Base-by-base conservation (phyloP, 2,329 filamentous ascomycete genomes). In the Aureobasidium lini region DNA sequence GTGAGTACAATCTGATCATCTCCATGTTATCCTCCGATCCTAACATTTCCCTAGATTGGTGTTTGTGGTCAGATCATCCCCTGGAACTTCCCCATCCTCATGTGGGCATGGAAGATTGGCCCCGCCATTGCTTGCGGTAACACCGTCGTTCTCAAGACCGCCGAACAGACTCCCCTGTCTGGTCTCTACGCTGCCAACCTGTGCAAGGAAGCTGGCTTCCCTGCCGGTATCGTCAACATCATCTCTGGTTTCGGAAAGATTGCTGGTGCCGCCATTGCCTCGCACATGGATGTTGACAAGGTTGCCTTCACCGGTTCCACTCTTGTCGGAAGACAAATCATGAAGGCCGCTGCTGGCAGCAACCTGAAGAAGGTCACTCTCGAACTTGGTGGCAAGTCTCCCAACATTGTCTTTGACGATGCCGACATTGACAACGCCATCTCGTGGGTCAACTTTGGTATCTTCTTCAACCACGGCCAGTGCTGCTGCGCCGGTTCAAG, bases 31-130 rank as follows among this genome's bases (percentile, higher is more conserved):
- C 7, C 6, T 10, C 10, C 2, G n/a, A 56, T 6, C 7, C n/a
- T 46, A 6, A 9, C 40, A 29, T 64, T n/a, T 11, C 7, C 13
- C 6, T 52, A 82, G 80, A 78, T 88, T 64, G 88, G 88, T 73
- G 87, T 91, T 61, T 91, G 89, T 73, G 90, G 86, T 69, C 89
- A 94, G 74, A 92, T 93, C 70, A 93, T 94, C 68, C 89, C 89
- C 63, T 92, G 89, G 89, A 93, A 93, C 79, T 93, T 90, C 77
- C 89, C 89, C 7, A 77, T 93, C 47, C 82, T 89, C 70, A 92
- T 92, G 88, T 82, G 81, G 81, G 71, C 82, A 57, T 95, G 90
- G 90, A 95, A 95, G 83, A 85, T 90, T 63, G 86, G 82, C 61
- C 87, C 87, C 50, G 87, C 87, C 46, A 77, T 90, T 68, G 85